Evolutionary conservation across 225 moss, liverwort and hornwort genomes (phyloP).

Genomic region (Bryum argenteum): DNA sequence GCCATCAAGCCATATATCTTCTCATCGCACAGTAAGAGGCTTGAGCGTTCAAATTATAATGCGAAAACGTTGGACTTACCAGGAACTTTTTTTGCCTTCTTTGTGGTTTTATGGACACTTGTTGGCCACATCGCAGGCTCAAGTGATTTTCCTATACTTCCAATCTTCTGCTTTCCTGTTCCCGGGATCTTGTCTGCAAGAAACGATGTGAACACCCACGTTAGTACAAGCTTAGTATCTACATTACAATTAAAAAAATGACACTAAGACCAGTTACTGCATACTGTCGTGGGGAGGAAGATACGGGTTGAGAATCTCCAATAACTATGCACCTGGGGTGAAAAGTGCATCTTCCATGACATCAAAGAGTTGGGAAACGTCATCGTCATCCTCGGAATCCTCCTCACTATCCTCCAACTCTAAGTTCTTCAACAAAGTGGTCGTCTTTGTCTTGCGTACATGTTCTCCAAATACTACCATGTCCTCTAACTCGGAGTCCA

Average conservation of each 20-base stretch:
- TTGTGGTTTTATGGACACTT: conserved; percentile 53
- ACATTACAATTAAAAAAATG: background rate
- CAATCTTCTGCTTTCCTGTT: conserved; percentile 33
- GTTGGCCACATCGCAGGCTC: conserved; percentile 61
- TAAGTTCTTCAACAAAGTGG: conserved; percentile 45
- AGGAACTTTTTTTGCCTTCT: conserved; percentile 66
- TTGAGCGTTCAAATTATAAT: conserved; percentile 3
- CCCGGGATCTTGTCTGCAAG: conserved; percentile 40
- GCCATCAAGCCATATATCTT: conserved; percentile 15
- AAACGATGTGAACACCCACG: conserved; percentile 13
- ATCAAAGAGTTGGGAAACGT: conserved; percentile 53
- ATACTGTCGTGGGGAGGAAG: background rate
- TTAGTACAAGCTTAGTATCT: background rate
- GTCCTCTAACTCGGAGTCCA: conserved; percentile 60
- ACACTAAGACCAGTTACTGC: conserved; percentile 3
- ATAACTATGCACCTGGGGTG: conserved; percentile 43
- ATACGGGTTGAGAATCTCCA: too few species aligned
- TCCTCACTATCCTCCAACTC: conserved; percentile 50
- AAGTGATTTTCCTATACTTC: conserved; percentile 40
- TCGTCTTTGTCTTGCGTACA: conserved; percentile 42
- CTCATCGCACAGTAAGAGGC: background rate
- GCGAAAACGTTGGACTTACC: conserved; percentile 41
- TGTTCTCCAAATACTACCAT: conserved; percentile 55
- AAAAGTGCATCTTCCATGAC: conserved; percentile 54
- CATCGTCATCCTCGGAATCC: conserved; percentile 46